A percentile compares a stretch with the other conserved stretches of the same genome.
These are phyloP conservation scores for Colletotrichum phormii DNA, from an alignment of 2,329 filamentous ascomycete genomes.

Conservation along the genomic window DNA sequence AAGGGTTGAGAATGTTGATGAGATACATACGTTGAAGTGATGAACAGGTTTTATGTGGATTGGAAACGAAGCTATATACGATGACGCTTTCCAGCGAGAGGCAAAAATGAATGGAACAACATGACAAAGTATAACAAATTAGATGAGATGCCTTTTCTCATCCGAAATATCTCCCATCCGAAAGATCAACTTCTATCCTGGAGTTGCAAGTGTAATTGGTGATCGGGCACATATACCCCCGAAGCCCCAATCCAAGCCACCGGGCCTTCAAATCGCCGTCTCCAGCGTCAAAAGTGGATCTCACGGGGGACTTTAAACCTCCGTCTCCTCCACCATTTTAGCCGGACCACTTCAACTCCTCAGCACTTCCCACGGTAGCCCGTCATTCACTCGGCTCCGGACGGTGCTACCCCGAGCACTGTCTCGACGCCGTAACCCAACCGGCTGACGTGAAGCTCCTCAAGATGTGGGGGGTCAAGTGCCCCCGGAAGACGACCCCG, in stretches of 20 bases:
- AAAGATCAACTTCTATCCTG: neutral
- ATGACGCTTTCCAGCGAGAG: neutral
- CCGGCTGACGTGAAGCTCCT: conserved; percentile 19
- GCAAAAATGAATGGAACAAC: neutral
- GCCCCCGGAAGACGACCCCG: neutral
- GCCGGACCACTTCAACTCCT: neutral
- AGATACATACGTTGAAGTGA: too few relatives aligned
- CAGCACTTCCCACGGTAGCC: neutral
- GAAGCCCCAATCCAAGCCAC: neutral
- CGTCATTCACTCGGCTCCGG: conserved; percentile 20
- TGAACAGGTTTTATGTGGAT: too few relatives aligned
- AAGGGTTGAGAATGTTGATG: neutral
- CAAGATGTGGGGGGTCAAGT: conserved; percentile 25
- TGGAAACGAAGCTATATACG: neutral
- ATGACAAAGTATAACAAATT: neutral
- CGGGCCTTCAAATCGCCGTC: conserved; percentile 17
- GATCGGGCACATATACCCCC: conserved; percentile 8
- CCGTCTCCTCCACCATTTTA: conserved; percentile 3
- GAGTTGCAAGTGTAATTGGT: neutral
- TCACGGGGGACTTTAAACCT: neutral
- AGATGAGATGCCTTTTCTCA: neutral
- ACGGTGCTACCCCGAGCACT: conserved; percentile 1
- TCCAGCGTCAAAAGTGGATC: neutral
- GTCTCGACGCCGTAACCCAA: neutral
- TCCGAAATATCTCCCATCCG: neutral